Base-by-base conservation (phyloP, 2,329 filamentous ascomycete genomes). In the Fusarium acutatum region DNA sequence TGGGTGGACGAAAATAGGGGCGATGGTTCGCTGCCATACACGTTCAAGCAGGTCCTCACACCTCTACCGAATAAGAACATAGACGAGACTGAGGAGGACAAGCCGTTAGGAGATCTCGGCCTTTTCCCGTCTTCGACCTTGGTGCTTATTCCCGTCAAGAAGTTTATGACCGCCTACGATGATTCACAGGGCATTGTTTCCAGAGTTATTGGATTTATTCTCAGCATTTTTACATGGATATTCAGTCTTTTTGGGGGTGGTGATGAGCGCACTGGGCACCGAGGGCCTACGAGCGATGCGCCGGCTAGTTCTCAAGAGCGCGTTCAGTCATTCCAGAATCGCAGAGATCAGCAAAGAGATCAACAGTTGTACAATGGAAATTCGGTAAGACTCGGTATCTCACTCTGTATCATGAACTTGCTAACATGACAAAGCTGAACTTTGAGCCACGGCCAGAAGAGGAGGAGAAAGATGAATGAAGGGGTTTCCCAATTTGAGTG, bases 341-440 rank as follows among this genome's bases (percentile, higher is more conserved):
- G 87, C 43, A 84, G 87, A 26, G 85, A 88, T 69, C 84, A 86
- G 43, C 85, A 86, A 60, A 82, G 88, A 62, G 87, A 91, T 71
- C 88, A 90, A 49, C 92, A 97, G 78, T 88, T 97, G 52, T 97
- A 98, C 80, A 98, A 98, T 78, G 95, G 95, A 3, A 98, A 97
- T 79, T 94, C 94, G 80, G 93, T 95, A 85, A 82, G 89, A 84
- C n/a, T 18, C 49, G 9, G 30, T 17, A 41, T 22, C 38, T 38
- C 28, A 46, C 20, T 24, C 34, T 22, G 14, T 18, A 17, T 60
- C 60, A 43, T 28, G 14, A n/a, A 14, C 20, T 15, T 53, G 46
- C 82, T 85, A 74, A 83, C 73, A 58, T 60, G 6, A 20, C 49
- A 58, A 72, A 93, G 90, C 81, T 92, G 62, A 93, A 93, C 74